Percentiles rank a stretch among this genome's conserved stretches.
Evolutionary conservation across 768 basidiomycete species (phyloP).

Genomic region (Mycena belliarum): DNA sequence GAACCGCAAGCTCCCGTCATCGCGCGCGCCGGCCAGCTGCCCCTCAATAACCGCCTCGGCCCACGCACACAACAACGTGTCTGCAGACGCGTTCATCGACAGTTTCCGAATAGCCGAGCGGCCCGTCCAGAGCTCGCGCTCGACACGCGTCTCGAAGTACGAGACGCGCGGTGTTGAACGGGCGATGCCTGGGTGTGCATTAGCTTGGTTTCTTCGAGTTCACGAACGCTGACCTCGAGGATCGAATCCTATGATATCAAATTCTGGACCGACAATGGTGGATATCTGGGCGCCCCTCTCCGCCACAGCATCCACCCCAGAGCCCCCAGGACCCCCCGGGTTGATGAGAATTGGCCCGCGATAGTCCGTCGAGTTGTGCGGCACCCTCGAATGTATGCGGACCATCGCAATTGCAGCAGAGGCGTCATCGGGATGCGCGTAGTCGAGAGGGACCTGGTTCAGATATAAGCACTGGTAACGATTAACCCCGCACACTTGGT

Average conservation of each 20-base stretch:
- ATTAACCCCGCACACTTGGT: neutral
- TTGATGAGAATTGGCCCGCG: slow-evolving; percentile 24
- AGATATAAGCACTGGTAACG: neutral
- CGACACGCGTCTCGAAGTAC: slow-evolving; percentile 9
- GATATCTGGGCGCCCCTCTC: neutral
- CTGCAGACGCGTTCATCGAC: slow-evolving; percentile 10
- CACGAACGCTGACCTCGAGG: too few species aligned
- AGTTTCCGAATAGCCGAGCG: too few species aligned
- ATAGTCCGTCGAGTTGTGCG: slow-evolving; percentile 12
- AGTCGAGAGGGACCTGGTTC: slow-evolving; percentile 21
- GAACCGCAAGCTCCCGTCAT: slow-evolving; percentile 15
- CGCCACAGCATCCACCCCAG: slow-evolving; percentile 13
- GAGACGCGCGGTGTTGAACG: slow-evolving; percentile 2
- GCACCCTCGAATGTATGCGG: slow-evolving; percentile 11
- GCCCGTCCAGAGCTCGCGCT: slow-evolving; percentile 4
- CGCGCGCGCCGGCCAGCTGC: slow-evolving; percentile 2
- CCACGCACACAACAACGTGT: slow-evolving; percentile 5
- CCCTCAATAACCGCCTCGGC: slow-evolving; percentile 3
- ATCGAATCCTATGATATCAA: slow-evolving; percentile 25
- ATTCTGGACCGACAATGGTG: slow-evolving; percentile 20
- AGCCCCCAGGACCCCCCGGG: slow-evolving; percentile 26
- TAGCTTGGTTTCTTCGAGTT: too few species aligned
- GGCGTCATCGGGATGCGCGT: slow-evolving; percentile 9
- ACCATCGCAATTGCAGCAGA: slow-evolving; percentile 22
- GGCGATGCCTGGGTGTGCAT: too few species aligned